Evolutionary conservation across 1,139 yeast species (phyloP), one percentile per base, ranked within the genome.

Genomic region (Diutina siamensis): DNA sequence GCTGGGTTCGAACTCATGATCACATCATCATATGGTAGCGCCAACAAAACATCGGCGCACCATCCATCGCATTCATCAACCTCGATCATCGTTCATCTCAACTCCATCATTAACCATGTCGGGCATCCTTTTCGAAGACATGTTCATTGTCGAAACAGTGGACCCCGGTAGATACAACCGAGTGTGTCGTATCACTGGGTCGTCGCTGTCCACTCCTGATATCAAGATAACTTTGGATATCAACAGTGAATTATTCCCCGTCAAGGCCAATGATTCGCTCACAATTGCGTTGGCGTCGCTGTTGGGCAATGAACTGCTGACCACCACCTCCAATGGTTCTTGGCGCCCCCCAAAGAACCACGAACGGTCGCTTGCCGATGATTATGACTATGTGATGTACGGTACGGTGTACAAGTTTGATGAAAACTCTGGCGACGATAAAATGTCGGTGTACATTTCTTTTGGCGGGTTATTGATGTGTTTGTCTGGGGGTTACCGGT

Each of bases 361-460:
- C 49, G 96, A 88, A 55, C 75, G 83, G 56, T 78, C 94, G 1
- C 72, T 92, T 58, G 96, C 97, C 50, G 97, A 92, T 60, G 97
- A 92, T 59, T 92, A 88, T 66, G 98, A 94, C 61, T 94, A 94
- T 57, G 97, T 92, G 55, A 92, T 92, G 97, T 83, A 89, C 63
- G 99, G 99, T 49, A 89, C 97, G 15, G 95, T 94, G 44, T 94
- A 94, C 72, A 88, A 92, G 63, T 92, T 94, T 60, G 97, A 92
- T 62, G 98, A 92, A 65, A 80, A 83, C 52, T 68, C 76, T 41
- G 83, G 78, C 51, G 83, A 79, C 58, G 83, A 78, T 57, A 69
- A 71, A 56, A 83, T 86, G 67, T 81, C 94, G 22, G 96, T 92
- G 25, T 92, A 87, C 62, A 84, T 88, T 51, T 88, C 97, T 5